Base-by-base conservation (phyloP, 495 filamentous ascomycete genomes). In the Tuber borchii region DNA sequence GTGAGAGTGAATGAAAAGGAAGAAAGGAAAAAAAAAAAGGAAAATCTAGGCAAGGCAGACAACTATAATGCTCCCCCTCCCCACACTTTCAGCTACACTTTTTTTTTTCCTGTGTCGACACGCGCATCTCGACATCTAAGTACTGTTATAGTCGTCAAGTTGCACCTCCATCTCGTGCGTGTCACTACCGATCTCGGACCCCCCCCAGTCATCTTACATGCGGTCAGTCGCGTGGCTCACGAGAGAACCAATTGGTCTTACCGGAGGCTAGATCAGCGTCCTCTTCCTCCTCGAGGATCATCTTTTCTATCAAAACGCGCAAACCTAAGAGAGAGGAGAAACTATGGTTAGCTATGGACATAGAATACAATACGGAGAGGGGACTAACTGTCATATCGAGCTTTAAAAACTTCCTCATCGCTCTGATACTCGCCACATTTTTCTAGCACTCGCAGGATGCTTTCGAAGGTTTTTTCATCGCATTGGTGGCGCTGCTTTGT, bases 241-340 rank as follows among this genome's bases (percentile, higher is more conserved):
- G 78, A 79, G 78, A 79, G 78, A 77, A 79, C 78, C 78, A 79
- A 74, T 79, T 77, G 77, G 78, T 79, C 78, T 79, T 82, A 82
- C 80, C 80, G 74, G 80, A 82, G 77, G 76, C 80, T 81, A 82
- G 46, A 77, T 81, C 80, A 79, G 79, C 79, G 75, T 82, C 80
- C 77, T 82, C 80, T 79, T 82, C 80, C 42, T 76, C 75, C 73
- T 79, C 80, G 81, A 82, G 76, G 71, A 79, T 80, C 74, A 82
- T 73, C 72, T 78, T 79, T 73, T 82, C 80, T 77, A 82, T 82
- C 78, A 79, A 77, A 71, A 69, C 48, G 72, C 75, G 78, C 65
- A 82, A 70, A 31, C 69, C 78, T 79, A 17, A 76, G n/a, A 26
- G 71, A 19, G 26, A 65, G 12, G 14, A 26, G 26, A 6, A 34